Evolutionary conservation across 164 flowering plant species (phyloP).

Genomic region (Liriodendron chinense): DNA sequence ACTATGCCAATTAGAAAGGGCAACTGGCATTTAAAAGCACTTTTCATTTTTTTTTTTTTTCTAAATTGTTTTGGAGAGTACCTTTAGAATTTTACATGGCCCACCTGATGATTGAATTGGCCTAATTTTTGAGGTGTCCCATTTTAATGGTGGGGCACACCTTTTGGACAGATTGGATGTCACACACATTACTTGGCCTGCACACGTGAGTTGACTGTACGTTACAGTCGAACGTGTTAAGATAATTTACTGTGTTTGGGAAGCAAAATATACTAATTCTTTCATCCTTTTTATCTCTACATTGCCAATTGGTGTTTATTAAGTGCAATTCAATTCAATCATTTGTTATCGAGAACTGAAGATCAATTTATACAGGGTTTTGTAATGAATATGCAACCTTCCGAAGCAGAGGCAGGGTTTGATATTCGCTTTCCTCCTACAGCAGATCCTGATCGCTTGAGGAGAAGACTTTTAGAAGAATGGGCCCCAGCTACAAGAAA

Average conservation of each 20-base stretch:
- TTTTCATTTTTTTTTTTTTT: too few species aligned
- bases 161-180: not conserved
- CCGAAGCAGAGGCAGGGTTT: slow-evolving; percentile 94
- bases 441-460: slow-evolving; percentile 64
- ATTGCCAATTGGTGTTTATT: too few species aligned
- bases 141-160: too few species aligned
- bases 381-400: slow-evolving; percentile 97
- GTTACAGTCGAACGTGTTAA: not conserved
- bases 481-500: slow-evolving; percentile 89
- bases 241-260: not conserved
- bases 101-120: too few species aligned
- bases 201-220: not conserved
- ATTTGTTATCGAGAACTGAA: slow-evolving; percentile 5
- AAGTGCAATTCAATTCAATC: not conserved
- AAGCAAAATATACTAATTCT: not conserved
- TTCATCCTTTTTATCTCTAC: not conserved
- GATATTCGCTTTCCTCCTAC: slow-evolving; percentile 82
- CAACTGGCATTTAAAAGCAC: too few species aligned
- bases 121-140: too few species aligned
- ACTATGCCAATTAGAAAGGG: too few species aligned
- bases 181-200: not conserved
- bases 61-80: too few species aligned
- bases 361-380: slow-evolving; percentile 51
- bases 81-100: too few species aligned
- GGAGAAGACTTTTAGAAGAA: slow-evolving; percentile 66